These are phyloP conservation scores for Stemphylium vesicarium DNA, from an alignment of 2,329 filamentous ascomycete species.

Conservation along the genomic window DNA sequence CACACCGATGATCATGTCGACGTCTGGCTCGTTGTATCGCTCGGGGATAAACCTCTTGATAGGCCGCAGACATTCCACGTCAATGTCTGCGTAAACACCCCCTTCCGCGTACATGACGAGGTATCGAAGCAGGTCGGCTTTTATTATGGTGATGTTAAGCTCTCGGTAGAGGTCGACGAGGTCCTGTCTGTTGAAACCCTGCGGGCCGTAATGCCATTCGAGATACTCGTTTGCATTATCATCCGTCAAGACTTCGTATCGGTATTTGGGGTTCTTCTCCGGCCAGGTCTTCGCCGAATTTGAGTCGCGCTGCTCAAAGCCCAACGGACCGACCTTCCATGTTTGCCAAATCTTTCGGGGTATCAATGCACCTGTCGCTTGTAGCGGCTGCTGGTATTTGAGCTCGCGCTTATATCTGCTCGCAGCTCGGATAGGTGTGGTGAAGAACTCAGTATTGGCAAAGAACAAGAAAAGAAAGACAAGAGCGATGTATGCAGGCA, in stretches of 20 bases:
- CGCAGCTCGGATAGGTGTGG: conserved; percentile 42
- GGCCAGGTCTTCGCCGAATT: conserved; percentile 69
- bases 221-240: conserved; percentile 71
- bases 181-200: conserved; percentile 70
- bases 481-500: conserved; percentile 42
- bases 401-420: conserved; percentile 43
- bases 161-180: conserved; percentile 38
- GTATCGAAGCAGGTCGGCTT: conserved; percentile 70
- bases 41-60: conserved; percentile 67
- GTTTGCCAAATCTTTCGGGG: conserved; percentile 77
- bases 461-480: conserved; percentile 42
- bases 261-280: conserved; percentile 68
- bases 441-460: conserved; percentile 43
- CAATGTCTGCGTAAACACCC: conserved; percentile 66
- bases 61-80: conserved; percentile 62
- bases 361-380: conserved; percentile 51
- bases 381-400: conserved; percentile 43
- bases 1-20: conserved; percentile 73
- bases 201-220: conserved; percentile 69
- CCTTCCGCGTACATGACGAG: conserved; percentile 72
- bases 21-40: conserved; percentile 66
- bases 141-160: conserved; percentile 65
- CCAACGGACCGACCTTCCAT: conserved; percentile 73
- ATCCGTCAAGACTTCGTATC: conserved; percentile 74
- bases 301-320: conserved; percentile 69